These are phyloP conservation scores for Microdochium paspali DNA, from an alignment of 2,329 filamentous ascomycete species.

Conservation along the genomic window DNA sequence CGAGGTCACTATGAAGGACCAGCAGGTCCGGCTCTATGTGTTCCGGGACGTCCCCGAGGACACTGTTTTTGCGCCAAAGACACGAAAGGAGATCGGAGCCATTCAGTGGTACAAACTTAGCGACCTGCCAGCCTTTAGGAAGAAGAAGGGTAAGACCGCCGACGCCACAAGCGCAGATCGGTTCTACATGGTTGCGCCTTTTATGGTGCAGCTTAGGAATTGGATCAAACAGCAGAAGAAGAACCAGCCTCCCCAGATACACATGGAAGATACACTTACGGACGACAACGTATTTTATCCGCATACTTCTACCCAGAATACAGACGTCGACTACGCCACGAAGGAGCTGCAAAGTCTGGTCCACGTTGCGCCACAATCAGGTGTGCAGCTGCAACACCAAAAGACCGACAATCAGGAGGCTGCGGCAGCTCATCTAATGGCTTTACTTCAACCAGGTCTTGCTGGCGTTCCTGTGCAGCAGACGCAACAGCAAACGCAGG, in stretches of 20 bases:
- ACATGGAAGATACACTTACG: slow-evolving; percentile 46
- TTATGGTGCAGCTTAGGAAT: slow-evolving; percentile 74
- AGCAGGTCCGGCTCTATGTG: slow-evolving; percentile 87
- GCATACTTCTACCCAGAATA: slow-evolving; percentile 20
- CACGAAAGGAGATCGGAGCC: slow-evolving; percentile 94
- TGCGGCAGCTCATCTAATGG: slow-evolving; percentile 34
- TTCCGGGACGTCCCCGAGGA: slow-evolving; percentile 84
- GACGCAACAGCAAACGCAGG: slow-evolving; percentile 8
- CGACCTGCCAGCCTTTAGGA: slow-evolving; percentile 74
- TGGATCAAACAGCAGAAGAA: slow-evolving; percentile 85
- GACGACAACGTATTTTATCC: slow-evolving; percentile 50
- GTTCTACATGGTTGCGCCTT: slow-evolving; percentile 97
- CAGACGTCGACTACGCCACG: neutral
- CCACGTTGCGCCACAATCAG: neutral
- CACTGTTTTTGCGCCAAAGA: slow-evolving; percentile 79
- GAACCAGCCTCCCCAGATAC: slow-evolving; percentile 43
- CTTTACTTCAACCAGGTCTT: neutral
- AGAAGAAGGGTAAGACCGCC: slow-evolving; percentile 54
- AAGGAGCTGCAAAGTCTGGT: neutral
- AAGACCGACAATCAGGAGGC: neutral
- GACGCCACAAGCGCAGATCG: slow-evolving; percentile 63
- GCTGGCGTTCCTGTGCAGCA: slow-evolving; percentile 3
- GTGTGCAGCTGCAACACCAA: neutral
- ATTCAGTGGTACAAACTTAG: slow-evolving; percentile 91
- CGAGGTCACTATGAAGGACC: slow-evolving; percentile 81